These are phyloP conservation scores for Alopecurus myosuroides DNA, from an alignment of 176 grass and related monocot species.

Conservation along the genomic window DNA sequence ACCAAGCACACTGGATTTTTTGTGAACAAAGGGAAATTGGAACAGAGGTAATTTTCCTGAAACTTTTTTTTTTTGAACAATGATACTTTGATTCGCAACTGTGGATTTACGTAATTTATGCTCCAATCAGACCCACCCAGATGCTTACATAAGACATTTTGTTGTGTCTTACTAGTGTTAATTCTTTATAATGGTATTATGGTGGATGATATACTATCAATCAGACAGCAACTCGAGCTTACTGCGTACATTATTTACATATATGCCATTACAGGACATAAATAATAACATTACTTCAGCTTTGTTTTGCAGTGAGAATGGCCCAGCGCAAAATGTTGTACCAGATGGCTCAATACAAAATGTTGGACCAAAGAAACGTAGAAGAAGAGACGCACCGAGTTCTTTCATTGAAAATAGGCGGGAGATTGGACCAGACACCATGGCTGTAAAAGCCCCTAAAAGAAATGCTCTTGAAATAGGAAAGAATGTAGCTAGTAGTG, in stretches of 20 bases:
- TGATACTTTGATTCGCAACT: slow-evolving; percentile 13
- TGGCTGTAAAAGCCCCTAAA: slow-evolving; percentile 32
- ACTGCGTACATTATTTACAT: not conserved
- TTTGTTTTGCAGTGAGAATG: slow-evolving; percentile 50
- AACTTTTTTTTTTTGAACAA: too few species aligned
- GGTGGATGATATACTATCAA: slow-evolving; percentile 8
- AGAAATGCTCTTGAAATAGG: slow-evolving; percentile 13
- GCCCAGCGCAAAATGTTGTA: slow-evolving; percentile 30
- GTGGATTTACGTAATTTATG: not conserved
- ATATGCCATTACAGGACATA: not conserved
- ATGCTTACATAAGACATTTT: not conserved
- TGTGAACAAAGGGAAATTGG: slow-evolving; percentile 82
- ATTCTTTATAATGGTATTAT: slow-evolving; percentile 6
- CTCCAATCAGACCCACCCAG: not conserved
- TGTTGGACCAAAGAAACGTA: slow-evolving; percentile 57
- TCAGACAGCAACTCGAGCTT: not conserved
- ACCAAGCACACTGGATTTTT: slow-evolving; percentile 85
- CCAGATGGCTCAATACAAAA: slow-evolving; percentile 37
- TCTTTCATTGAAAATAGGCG: slow-evolving; percentile 32
- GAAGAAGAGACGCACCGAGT: slow-evolving; percentile 55
- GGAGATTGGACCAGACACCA: slow-evolving; percentile 13
- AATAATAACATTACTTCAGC: slow-evolving; percentile 19
- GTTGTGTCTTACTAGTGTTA: slow-evolving; percentile 5
- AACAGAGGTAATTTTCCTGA: slow-evolving; percentile 57
- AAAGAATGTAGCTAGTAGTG: slow-evolving; percentile 16